Percentiles rank a stretch among this genome's conserved stretches.
These are phyloP conservation scores for Penicilliopsis zonata DNA, from an alignment of 495 filamentous ascomycete species.

Conservation along the genomic window DNA sequence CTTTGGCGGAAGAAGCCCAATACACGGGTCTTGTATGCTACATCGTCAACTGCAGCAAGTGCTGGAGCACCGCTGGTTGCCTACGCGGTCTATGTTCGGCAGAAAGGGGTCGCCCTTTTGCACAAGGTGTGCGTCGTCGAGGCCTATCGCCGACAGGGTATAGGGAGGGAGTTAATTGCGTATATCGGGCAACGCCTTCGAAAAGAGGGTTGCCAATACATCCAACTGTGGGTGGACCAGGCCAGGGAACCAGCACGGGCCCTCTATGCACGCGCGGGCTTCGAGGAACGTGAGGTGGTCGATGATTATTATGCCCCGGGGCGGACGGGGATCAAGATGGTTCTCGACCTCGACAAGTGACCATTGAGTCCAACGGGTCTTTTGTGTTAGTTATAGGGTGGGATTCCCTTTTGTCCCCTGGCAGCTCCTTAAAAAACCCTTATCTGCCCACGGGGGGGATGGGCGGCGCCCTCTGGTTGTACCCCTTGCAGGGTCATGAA, in stretches of 20 bases:
- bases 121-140: slow-evolving; percentile 49
- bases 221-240: slow-evolving; percentile 53
- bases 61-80: slow-evolving; percentile 21
- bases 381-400: no score
- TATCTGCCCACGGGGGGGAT: no score
- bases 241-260: slow-evolving; percentile 33
- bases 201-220: slow-evolving; percentile 39
- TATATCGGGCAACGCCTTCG: slow-evolving; percentile 33
- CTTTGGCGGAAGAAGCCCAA: slow-evolving; percentile 42
- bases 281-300: slow-evolving; percentile 38
- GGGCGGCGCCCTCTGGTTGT: no score
- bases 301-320: slow-evolving; percentile 46
- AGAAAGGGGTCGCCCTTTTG: slow-evolving; percentile 37
- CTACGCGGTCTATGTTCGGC: slow-evolving; percentile 43
- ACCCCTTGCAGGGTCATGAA: slow-evolving; percentile 27
- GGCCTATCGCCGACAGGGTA: slow-evolving; percentile 37
- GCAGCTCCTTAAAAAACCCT: no score
- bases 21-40: slow-evolving; percentile 37
- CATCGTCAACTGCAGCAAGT: slow-evolving; percentile 8
- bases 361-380: slow-evolving; percentile 13
- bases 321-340: slow-evolving; percentile 43
- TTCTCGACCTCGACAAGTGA: slow-evolving; percentile 28
- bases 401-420: no score
- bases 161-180: slow-evolving; percentile 38
- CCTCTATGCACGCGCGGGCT: slow-evolving; percentile 39